These are phyloP conservation scores for Fusarium graminum DNA, from an alignment of 2,329 filamentous ascomycete species.

Conservation along the genomic window DNA sequence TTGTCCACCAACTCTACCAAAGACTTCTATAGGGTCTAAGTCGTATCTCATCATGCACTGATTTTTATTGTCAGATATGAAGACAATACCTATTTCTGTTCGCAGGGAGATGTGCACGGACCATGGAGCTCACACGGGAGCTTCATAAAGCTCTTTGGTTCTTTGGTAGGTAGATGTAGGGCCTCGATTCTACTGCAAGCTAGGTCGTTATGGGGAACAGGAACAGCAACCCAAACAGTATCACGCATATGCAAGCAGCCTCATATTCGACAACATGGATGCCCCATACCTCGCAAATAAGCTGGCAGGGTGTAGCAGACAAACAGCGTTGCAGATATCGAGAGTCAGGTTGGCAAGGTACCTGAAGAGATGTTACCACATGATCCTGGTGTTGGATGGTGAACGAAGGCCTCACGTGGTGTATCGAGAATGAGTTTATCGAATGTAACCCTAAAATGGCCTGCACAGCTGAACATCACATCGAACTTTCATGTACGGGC, in stretches of 20 bases:
- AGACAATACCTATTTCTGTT: constrained; percentile 32
- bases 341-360: neutral
- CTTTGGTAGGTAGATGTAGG: neutral
- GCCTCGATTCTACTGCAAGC: constrained; percentile 6
- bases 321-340: neutral
- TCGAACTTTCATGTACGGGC: neutral
- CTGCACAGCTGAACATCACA: constrained; percentile 32
- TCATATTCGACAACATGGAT: neutral
- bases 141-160: constrained; percentile 13
- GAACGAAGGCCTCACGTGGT: constrained; percentile 40
- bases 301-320: neutral
- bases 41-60: no score
- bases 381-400: constrained; percentile 18
- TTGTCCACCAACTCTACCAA: neutral
- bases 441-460: constrained; percentile 34
- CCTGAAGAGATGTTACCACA: constrained; percentile 19
- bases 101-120: constrained; percentile 47
- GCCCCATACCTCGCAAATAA: neutral
- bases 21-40: neutral
- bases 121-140: constrained; percentile 28
- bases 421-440: constrained; percentile 15
- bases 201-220: neutral
- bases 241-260: neutral
- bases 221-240: neutral
- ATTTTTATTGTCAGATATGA: constrained; percentile 2